Evolutionary conservation across 768 basidiomycete species (phyloP).

Genomic region (Leccinum olivaceopallidum): DNA sequence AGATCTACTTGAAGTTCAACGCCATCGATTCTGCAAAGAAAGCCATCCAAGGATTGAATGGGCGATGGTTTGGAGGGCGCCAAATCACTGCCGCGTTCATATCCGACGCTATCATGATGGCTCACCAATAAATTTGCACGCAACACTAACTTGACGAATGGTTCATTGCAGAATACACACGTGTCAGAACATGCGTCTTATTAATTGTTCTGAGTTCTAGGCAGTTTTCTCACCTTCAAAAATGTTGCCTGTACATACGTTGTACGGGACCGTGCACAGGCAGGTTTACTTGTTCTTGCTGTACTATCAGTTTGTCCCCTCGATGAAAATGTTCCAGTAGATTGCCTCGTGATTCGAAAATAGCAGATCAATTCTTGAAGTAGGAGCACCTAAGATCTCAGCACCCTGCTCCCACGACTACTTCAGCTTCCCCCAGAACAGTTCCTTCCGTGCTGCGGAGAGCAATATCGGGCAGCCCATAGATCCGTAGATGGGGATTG

Average conservation of each 20-base stretch:
- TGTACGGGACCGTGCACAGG: conserved; percentile 36
- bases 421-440: background rate
- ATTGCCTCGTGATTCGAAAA: conserved; percentile 29
- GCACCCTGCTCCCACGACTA: conserved; percentile 4
- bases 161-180: conserved; percentile 31
- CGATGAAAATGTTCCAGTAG: conserved; percentile 36
- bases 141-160: conserved; percentile 28
- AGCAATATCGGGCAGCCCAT: background rate
- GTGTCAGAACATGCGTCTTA: conserved; percentile 20
- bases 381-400: conserved; percentile 13
- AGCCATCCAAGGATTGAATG: conserved; percentile 88
- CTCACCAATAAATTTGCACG: conserved; percentile 60
- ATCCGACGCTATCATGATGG: conserved; percentile 92
- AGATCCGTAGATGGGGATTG: conserved; percentile 11
- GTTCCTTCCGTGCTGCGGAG: background rate
- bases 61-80: conserved; percentile 96
- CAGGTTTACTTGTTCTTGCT: conserved; percentile 39
- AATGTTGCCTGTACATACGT: conserved; percentile 32
- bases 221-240: conserved; percentile 31
- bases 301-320: conserved; percentile 32
- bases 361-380: conserved; percentile 24
- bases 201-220: conserved; percentile 36
- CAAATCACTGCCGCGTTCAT: conserved; percentile 87
- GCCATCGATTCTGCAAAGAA: conserved; percentile 76
- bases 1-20: conserved; percentile 95